Evolutionary conservation across 2,329 filamentous ascomycete species (phyloP).

Genomic region (Pseudogymnoascus sp.): DNA sequence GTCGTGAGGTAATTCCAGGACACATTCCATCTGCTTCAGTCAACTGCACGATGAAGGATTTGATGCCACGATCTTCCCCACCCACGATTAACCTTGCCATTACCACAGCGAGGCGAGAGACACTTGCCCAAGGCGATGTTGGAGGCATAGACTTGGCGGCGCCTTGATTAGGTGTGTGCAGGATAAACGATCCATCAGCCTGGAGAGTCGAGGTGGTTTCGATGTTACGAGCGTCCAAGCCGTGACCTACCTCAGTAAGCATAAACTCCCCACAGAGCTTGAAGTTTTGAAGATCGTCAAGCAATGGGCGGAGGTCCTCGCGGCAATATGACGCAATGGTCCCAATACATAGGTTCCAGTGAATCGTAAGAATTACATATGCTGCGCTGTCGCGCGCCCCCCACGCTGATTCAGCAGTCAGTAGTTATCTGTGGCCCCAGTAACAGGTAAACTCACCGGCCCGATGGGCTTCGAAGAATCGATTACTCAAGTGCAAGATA

Average conservation of each 20-base stretch:
- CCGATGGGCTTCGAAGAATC: no score
- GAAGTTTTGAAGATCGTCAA: slow-evolving; percentile 14
- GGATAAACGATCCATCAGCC: slow-evolving; percentile 29
- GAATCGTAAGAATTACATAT: slow-evolving; percentile 19
- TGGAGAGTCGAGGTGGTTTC: slow-evolving; percentile 33
- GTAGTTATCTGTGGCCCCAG: no score
- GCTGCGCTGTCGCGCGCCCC: no score
- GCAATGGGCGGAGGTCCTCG: slow-evolving; percentile 17
- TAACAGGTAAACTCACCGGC: no score
- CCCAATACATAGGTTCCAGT: slow-evolving; percentile 29
- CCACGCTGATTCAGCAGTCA: no score
- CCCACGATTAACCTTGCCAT: no score
- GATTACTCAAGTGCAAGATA: no score
- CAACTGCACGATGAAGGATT: no score
- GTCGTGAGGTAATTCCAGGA: no score
- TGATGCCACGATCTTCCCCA: no score
- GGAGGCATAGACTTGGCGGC: slow-evolving; percentile 31
- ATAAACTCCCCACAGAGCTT: slow-evolving; percentile 30
- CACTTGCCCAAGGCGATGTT: slow-evolving; percentile 17
- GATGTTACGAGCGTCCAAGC: slow-evolving; percentile 33
- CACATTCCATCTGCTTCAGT: no score
- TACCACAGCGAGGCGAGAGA: no score
- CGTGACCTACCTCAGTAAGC: slow-evolving; percentile 35
- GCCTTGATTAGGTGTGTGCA: slow-evolving; percentile 28
- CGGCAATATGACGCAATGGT: slow-evolving; percentile 18